Evolutionary conservation across 2,329 filamentous ascomycete genomes (phyloP).

Genomic region (Rhynchosporium graminicola): DNA sequence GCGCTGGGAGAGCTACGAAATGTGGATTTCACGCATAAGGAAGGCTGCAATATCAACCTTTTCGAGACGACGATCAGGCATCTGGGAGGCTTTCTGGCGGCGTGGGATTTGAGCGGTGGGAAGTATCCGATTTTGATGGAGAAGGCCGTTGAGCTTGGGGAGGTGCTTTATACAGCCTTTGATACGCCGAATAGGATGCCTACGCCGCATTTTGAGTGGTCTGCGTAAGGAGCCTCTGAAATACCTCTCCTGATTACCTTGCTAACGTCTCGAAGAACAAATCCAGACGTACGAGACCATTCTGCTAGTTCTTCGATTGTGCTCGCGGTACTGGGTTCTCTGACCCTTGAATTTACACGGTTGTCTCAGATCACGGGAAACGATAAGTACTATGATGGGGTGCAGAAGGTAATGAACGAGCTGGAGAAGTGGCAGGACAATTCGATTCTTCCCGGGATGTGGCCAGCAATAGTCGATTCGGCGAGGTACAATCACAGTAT

Average conservation of each 20-base stretch:
- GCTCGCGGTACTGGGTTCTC: constrained; percentile 60
- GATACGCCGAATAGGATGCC: constrained; percentile 58
- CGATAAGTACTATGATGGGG: constrained; percentile 62
- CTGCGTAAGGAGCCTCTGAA: constrained; percentile 27
- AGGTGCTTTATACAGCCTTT: constrained; percentile 44
- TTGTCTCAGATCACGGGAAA: constrained; percentile 63
- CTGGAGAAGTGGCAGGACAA: constrained; percentile 56
- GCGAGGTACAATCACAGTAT: constrained; percentile 42
- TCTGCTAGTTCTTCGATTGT: constrained; percentile 54
- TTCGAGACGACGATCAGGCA: constrained; percentile 46
- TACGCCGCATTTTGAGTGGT: constrained; percentile 34
- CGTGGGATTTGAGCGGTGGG: constrained; percentile 41
- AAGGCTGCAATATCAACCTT: constrained; percentile 40
- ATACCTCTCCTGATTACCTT: not conserved
- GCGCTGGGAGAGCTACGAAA: constrained; percentile 66
- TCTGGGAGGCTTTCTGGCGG: constrained; percentile 42
- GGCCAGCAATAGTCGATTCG: constrained; percentile 57
- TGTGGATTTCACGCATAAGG: constrained; percentile 50
- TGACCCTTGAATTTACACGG: constrained; percentile 63
- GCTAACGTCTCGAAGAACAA: constrained; percentile 20
- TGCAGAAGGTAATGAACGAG: constrained; percentile 58
- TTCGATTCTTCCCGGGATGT: constrained; percentile 63
- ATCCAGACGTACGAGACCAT: constrained; percentile 53
- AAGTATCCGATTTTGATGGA: constrained; percentile 36
- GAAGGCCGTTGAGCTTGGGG: constrained; percentile 40